Base-by-base conservation (phyloP, 2,329 filamentous ascomycete genomes). In the Botrytis porri region DNA sequence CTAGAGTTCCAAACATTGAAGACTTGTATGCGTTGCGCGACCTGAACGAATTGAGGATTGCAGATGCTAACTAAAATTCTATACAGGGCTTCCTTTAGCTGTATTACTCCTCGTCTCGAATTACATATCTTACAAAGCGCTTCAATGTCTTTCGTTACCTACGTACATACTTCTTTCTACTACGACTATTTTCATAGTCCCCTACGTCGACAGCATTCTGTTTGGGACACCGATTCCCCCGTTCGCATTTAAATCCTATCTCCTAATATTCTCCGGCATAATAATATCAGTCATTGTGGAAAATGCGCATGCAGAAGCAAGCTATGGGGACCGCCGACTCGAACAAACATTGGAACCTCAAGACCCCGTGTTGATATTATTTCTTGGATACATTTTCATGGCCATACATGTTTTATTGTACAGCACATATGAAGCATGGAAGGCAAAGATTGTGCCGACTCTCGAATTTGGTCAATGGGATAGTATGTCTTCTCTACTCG, bases 301-400 rank as follows among this genome's bases (percentile, higher is more conserved):
- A n/a, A 70, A 73, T 12, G 65, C 54, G 29, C 59, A 73, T 29
- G 71, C 71, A 32, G 71, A 73, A 32, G 37, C 22, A 43, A 69
- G 65, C 32, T 69, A 73, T 41, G 71, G 71, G 1, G 71, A 73
- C 37, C 41, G 71, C 25, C 64, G 71, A n/a, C 64, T 73, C 18
- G 65, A 69, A 48, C 71, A 73, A 54, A 73, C 71, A 22, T 54
- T 73, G 16, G 71, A 73, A 41, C 65, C 71, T 48, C 71, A 73
- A 70, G 71, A 73, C 20, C 71, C 71, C 10, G 71, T 73, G 12
- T 22, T 63, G 64, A 70, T 48, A 48, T 62, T 73, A 29, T 73
- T 69, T 69, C n/a, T 73, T 73, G 71, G 71, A 69, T 73, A 73
- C 22, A 32, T 73, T n/a, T 57, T 69, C 29, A 70, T 73, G 71